A percentile compares a stretch with the other conserved stretches of the same genome.
Conservation (phyloP, 2,329 filamentous ascomycete species). For the Thielaviopsis cerberus region DNA sequence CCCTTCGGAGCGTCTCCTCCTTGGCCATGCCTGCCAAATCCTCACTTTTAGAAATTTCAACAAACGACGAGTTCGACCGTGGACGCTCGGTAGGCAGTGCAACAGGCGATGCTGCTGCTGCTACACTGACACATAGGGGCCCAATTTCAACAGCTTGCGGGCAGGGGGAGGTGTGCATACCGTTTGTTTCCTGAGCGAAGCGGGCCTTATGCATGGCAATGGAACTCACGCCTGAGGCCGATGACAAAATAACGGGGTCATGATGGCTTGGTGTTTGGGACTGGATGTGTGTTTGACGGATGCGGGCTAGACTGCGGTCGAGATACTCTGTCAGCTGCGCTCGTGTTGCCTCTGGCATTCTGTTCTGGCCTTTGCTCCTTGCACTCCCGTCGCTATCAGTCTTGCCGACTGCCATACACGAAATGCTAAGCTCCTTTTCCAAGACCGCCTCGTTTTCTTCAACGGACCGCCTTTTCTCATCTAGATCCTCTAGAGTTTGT, state of each 20-base stretch:
- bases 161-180: background rate
- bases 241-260: background rate
- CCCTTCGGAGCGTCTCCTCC: background rate
- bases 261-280: background rate
- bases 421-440: slow-evolving; percentile 27
- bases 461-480: slow-evolving; percentile 24
- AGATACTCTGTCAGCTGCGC: slow-evolving; percentile 31
- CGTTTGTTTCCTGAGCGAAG: background rate
- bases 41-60: background rate
- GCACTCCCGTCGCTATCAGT: background rate
- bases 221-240: background rate
- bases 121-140: background rate
- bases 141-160: background rate
- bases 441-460: slow-evolving; percentile 29
- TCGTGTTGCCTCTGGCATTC: slow-evolving; percentile 22
- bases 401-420: background rate
- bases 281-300: slow-evolving; percentile 18
- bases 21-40: background rate
- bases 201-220: slow-evolving; percentile 1
- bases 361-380: background rate
- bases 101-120: background rate
- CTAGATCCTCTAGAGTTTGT: background rate
- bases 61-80: background rate
- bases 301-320: slow-evolving; percentile 27
- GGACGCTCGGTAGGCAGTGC: background rate